Evolutionary conservation across 2,329 filamentous ascomycete species (phyloP), one percentile per base, ranked within the genome.

Genomic region (Xylaria sp.): DNA sequence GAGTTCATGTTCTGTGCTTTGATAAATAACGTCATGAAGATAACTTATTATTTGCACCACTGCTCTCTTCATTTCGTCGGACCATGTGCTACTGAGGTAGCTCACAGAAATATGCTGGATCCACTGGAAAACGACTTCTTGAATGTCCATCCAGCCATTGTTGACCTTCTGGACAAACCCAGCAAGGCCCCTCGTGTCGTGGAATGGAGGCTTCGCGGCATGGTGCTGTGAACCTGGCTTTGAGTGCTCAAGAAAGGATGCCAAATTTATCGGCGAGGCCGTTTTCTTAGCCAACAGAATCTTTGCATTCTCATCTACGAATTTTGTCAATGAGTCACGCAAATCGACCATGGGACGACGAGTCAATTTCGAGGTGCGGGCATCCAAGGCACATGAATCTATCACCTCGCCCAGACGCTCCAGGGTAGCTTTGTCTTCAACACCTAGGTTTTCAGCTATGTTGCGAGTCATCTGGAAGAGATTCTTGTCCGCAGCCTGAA

Each of bases 171-270:
- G 79, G 0, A 86, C 84, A 74, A 91, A 91, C 0, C 79, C 73
- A 34, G 80, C 79, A 4, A 92, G 77, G 0, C 87, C 87, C 51
- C 82, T 83, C 0, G 81, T 80, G 63, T 89, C 87, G 23, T 88
- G 82, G 70, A 90, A 89, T 0, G 77, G 73, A 0, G 84, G 81
- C 2, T 81, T 82, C n/a, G 82, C 82, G 1, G 80, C 79, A 25
- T 83, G 80, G 59, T 86, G 84, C 73, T 88, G 84, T 0, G 86
- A 83, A 3, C 84, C 84, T 0, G 86, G 81, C 72, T 90, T 90
- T 1, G 88, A 86, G 73, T 91, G 88, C 72, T 91, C 89, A 3
- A 91, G 82, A 72, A 91, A 91, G 3, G 88, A 88, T 0, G 86
- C 88, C 18, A 90, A 81, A 9, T 87, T 87, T 37, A 88, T 79